Base-by-base conservation (phyloP, 768 basidiomycete genomes). In the Chiua virens region DNA sequence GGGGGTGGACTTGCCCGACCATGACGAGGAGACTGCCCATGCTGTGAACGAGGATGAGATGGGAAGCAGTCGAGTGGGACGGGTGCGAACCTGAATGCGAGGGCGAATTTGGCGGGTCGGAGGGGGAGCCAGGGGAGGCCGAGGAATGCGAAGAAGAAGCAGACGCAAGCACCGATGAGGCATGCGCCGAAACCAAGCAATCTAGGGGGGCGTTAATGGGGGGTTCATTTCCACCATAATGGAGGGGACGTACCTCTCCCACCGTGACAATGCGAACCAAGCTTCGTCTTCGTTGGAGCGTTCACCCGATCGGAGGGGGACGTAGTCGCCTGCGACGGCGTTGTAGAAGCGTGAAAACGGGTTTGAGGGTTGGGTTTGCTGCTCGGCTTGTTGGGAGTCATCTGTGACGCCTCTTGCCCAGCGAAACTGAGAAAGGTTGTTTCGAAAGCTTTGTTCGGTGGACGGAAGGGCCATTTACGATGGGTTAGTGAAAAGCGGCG, bases 271-370 rank as follows among this genome's bases (percentile, higher is more conserved):
- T 38, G 89, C 87, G 70, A 97, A 92, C 79, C 88, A 96, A 3
- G 96, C 95, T 64, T 98, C 93, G 60, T 98, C 96, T 67, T 99
- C 95, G 68, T 92, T 93, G 27, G 87, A 87, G 39, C 83, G 79
- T 58, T 92, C 92, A 54, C 65, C 81, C 3, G 87, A 89, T 36
- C 92, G 79, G 53, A 98, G 73, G 0, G 96, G 97, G 42, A 98
- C 84, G 63, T 97, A 97, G 56, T 87, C 85, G 13, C 86, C 86
- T 9, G 89, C 89, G 44, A 98, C 77, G 17, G 88, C 81, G 50
- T 83, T 88, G 73, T 95, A 96, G 67, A 95, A 91, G 25, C 92
- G 79, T 13, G 88, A 82, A 67, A 98, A 93, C 4, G 90, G 85
- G 63, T 89, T 89, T 1, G 64, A 56, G 7, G 72, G 61, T 20